phyloP scores from a whole-genome alignment of 768 basidiomycete genomes.

The Boletus sensibilis region DNA sequence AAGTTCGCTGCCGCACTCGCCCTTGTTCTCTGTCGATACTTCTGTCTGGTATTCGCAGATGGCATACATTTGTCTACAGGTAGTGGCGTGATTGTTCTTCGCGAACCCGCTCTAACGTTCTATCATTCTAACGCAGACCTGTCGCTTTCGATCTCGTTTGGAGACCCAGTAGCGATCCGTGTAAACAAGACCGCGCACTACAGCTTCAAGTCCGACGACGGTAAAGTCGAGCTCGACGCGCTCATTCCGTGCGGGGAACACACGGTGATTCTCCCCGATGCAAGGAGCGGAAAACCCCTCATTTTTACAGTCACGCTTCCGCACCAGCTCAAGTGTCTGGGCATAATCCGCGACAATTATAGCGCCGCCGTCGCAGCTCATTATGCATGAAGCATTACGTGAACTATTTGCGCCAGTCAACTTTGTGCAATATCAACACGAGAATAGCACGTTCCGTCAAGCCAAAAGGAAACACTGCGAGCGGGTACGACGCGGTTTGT shows the following conservation, averaged over 20 bases:
- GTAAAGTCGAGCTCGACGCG: slow-evolving; percentile 14
- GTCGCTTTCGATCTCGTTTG: slow-evolving; percentile 9
- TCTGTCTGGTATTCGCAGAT: slow-evolving; percentile 2
- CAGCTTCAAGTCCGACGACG: slow-evolving; percentile 10
- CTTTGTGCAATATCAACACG: slow-evolving; percentile 13
- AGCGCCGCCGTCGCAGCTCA: slow-evolving; percentile 5
- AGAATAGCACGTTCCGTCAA: slow-evolving; percentile 12
- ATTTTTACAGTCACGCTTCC: slow-evolving; percentile 11
- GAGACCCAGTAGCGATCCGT: slow-evolving; percentile 12
- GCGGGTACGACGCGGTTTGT: slow-evolving; percentile 12
- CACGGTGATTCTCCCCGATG: slow-evolving; percentile 8
- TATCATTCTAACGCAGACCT: background rate
- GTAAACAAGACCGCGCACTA: slow-evolving; percentile 14
- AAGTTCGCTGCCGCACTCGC: background rate
- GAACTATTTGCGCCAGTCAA: slow-evolving; percentile 13
- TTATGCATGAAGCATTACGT: slow-evolving; percentile 10
- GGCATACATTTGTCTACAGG: slow-evolving; percentile 6
- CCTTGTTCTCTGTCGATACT: background rate
- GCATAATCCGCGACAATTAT: slow-evolving; percentile 10
- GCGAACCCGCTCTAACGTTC: background rate
- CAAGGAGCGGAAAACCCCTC: slow-evolving; percentile 9
- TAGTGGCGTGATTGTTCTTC: background rate
- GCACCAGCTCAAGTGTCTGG: slow-evolving; percentile 15
- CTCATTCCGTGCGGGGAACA: slow-evolving; percentile 10
- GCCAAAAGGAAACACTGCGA: slow-evolving; percentile 6